Conservation (phyloP, 768 basidiomycete species). For the Russula foetens region DNA sequence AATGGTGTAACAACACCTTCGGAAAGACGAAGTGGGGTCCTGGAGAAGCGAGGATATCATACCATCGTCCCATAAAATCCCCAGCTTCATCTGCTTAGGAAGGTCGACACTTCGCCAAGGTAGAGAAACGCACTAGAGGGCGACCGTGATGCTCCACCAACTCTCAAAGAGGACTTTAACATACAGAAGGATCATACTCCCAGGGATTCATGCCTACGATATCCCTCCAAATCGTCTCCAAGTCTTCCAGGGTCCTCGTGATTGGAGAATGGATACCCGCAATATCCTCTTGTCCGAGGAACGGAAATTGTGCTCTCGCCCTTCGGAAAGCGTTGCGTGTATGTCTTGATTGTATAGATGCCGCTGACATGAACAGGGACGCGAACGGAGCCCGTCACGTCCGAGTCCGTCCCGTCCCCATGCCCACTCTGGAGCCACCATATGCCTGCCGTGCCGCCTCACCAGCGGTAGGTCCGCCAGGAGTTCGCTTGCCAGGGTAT, state of each 20-base stretch:
- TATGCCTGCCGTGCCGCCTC: conserved; percentile 58
- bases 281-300: conserved; percentile 50
- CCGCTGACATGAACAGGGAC: conserved; percentile 62
- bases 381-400: conserved; percentile 62
- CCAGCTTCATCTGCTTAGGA: conserved; percentile 9
- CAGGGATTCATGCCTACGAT: conserved; percentile 55
- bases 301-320: conserved; percentile 40
- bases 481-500: conserved; percentile 44
- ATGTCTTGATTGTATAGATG: conserved; percentile 51
- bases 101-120: conserved; percentile 27
- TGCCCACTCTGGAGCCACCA: conserved; percentile 29
- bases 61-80: conserved; percentile 46
- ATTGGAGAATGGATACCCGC: conserved; percentile 50
- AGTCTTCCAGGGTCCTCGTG: conserved; percentile 51
- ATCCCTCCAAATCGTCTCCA: conserved; percentile 58
- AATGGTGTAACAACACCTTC: conserved; percentile 52
- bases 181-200: conserved; percentile 51
- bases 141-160: not conserved
- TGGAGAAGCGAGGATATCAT: conserved; percentile 10
- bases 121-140: conserved; percentile 27
- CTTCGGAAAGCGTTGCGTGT: conserved; percentile 47
- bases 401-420: no score
- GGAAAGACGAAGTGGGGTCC: not conserved
- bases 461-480: conserved; percentile 65
- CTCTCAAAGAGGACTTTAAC: not conserved